Percentiles rank a stretch among this genome's conserved stretches.
phyloP scores from a whole-genome alignment of 768 basidiomycete genomes.

The Steccherinum ochraceum region DNA sequence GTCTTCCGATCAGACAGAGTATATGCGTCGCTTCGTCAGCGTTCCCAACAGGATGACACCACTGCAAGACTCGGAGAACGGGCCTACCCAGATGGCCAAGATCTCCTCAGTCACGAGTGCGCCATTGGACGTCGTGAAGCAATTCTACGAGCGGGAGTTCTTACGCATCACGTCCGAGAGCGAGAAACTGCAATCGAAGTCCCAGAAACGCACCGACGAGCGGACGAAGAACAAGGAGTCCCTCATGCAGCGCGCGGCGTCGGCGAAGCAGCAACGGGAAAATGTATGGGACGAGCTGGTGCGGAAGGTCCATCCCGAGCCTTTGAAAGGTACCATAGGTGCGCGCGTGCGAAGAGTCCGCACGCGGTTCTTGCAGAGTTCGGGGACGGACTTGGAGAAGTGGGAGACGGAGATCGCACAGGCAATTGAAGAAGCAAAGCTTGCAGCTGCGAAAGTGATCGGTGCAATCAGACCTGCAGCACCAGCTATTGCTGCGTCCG shows the following conservation, averaged over 20 bases:
- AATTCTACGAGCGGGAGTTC: slow-evolving; percentile 37
- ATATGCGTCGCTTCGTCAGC: slow-evolving; percentile 48
- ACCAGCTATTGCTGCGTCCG: slow-evolving; percentile 28
- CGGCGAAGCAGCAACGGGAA: slow-evolving; percentile 52
- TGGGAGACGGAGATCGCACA: slow-evolving; percentile 61
- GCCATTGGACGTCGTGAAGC: slow-evolving; percentile 40
- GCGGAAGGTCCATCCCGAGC: slow-evolving; percentile 43
- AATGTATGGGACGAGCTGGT: slow-evolving; percentile 62
- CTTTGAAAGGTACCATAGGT: slow-evolving; percentile 40
- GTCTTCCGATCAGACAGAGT: slow-evolving; percentile 63
- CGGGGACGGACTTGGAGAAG: slow-evolving; percentile 39
- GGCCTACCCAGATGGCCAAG: slow-evolving; percentile 33
- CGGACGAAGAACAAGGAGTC: slow-evolving; percentile 21
- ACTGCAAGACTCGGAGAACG: slow-evolving; percentile 39
- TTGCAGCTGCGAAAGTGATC: slow-evolving; percentile 39
- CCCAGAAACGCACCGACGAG: slow-evolving; percentile 15
- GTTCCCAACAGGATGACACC: slow-evolving; percentile 36
- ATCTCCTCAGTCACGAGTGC: slow-evolving; percentile 52
- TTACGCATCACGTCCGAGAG: slow-evolving; percentile 35
- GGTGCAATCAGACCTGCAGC: slow-evolving; percentile 25
- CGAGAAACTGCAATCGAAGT: slow-evolving; percentile 33
- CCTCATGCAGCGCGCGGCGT: slow-evolving; percentile 48
- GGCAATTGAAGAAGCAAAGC: slow-evolving; percentile 49
- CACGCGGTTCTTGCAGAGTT: slow-evolving; percentile 51
- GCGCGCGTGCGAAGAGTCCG: slow-evolving; percentile 51